Evolutionary conservation across 345 rosid species (phyloP), one percentile per base, ranked within the genome.

Genomic region (Hibiscus mutabilis): DNA sequence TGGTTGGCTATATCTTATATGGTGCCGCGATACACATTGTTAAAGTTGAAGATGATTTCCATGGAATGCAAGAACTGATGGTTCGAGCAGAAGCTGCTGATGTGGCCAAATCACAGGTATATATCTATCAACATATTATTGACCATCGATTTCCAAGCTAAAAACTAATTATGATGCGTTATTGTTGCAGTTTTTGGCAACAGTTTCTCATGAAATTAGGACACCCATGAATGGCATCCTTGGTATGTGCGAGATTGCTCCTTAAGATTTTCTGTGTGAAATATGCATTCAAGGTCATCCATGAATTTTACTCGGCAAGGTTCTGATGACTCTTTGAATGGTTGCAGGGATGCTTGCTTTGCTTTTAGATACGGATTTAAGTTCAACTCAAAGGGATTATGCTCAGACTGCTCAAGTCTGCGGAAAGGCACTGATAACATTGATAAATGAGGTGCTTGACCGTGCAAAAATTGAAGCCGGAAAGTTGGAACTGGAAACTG

Each of bases 151-250:
- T 76, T 69, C 53, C 44, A 58, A 42, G 42, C 44, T 47, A 44
- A 49, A 29, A 27, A 57, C 57, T 22, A 16, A 42, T 37, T 65
- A 27, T 71, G 12, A 77, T 56, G 22, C 60, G 40, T 55, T 77
- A 19, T 82, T 78, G 52, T 42, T 77, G 70, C 89, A 89, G 96
- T 95, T 95, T 84, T 89, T 95, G 63, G 99, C 97, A 44, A 95
- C 97, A 0, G 99, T 95, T 66, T 92, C 99, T 62, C 99, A 92
- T 71, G 99, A 95, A 81, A 95, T 95, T 33, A 88, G 99, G 71
- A 95, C 99, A 65, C 99, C 99, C 1, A 95, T 95, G 99, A 95
- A 95, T 83, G 99, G 97, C 66, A 86, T 95, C 74, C 97, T 95
- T 16, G 99, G 98, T 90, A 86, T 13, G 79, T 68, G n/a, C 7